These are phyloP conservation scores for Lentinula guzmanii DNA, from an alignment of 768 basidiomycete genomes.

Conservation along the genomic window DNA sequence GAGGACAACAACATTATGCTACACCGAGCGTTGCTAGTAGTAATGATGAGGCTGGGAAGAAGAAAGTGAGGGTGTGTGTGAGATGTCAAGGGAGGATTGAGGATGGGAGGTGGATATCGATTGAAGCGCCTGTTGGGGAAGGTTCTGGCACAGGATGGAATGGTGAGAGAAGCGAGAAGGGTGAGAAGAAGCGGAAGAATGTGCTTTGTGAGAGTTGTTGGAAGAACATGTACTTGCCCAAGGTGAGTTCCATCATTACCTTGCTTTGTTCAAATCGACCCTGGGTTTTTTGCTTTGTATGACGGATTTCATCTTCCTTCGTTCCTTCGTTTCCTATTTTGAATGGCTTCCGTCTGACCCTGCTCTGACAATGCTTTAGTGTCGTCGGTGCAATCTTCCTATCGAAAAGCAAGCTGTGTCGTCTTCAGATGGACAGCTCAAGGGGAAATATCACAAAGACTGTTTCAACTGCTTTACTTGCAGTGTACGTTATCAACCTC, in stretches of 20 bases:
- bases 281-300: not conserved
- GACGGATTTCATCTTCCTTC: not conserved
- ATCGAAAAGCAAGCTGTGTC: slow-evolving; percentile 93
- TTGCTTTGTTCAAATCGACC: slow-evolving; percentile 1
- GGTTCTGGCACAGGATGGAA: slow-evolving; percentile 14
- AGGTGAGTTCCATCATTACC: slow-evolving; percentile 39
- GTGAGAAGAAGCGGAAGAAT: not conserved
- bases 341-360: not conserved
- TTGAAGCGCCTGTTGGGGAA: slow-evolving; percentile 47
- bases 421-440: slow-evolving; percentile 87
- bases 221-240: slow-evolving; percentile 95
- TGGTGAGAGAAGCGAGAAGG: not conserved
- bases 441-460: slow-evolving; percentile 89
- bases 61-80: slow-evolving; percentile 43
- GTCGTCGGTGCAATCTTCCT: slow-evolving; percentile 78
- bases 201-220: slow-evolving; percentile 88
- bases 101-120: slow-evolving; percentile 78
- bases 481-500: slow-evolving; percentile 6
- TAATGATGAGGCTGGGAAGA: slow-evolving; percentile 21
- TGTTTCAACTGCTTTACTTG: slow-evolving; percentile 80
- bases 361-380: slow-evolving; percentile 35
- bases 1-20: slow-evolving; percentile 19
- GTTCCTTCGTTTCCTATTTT: not conserved
- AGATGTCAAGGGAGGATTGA: slow-evolving; percentile 67
- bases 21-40: not conserved